Evolutionary conservation across 2,329 filamentous ascomycete species (phyloP).

Genomic region (Aspergillus japonicus): DNA sequence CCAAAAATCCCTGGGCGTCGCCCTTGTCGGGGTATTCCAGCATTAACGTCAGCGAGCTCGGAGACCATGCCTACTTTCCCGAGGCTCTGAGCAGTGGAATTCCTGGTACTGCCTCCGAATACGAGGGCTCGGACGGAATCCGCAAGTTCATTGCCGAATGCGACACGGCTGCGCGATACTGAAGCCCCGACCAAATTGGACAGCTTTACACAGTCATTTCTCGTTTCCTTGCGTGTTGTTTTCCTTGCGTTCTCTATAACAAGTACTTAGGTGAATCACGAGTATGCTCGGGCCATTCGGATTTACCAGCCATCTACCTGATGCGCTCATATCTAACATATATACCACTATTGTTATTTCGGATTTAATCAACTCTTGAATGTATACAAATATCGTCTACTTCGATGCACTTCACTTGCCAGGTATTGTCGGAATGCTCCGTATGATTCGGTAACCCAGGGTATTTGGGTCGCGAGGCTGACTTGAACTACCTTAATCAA

Average conservation of each 20-base stretch:
- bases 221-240: conserved; percentile 7
- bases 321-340: not conserved
- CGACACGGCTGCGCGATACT: conserved; percentile 47
- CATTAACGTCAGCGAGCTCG: conserved; percentile 54
- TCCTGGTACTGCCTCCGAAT: conserved; percentile 48
- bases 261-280: not conserved
- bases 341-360: not conserved
- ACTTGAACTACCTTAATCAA: not conserved
- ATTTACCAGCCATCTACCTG: not conserved
- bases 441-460: too few species aligned
- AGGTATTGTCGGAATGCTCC: not conserved
- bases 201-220: conserved; percentile 19
- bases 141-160: conserved; percentile 66
- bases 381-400: not conserved
- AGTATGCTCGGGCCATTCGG: not conserved
- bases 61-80: conserved; percentile 41
- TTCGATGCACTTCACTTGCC: not conserved
- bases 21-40: conserved; percentile 58
- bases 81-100: conserved; percentile 39
- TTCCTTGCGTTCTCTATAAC: not conserved
- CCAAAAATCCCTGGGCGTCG: conserved; percentile 55
- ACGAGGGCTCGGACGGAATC: conserved; percentile 65
- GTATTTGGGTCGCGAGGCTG: too few species aligned
- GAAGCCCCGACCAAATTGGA: conserved; percentile 6
- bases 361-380: not conserved